Percentiles rank a stretch among this genome's conserved stretches.
phyloP scores from a whole-genome alignment of 805 yeast species.

The Komagataella pastoris region DNA sequence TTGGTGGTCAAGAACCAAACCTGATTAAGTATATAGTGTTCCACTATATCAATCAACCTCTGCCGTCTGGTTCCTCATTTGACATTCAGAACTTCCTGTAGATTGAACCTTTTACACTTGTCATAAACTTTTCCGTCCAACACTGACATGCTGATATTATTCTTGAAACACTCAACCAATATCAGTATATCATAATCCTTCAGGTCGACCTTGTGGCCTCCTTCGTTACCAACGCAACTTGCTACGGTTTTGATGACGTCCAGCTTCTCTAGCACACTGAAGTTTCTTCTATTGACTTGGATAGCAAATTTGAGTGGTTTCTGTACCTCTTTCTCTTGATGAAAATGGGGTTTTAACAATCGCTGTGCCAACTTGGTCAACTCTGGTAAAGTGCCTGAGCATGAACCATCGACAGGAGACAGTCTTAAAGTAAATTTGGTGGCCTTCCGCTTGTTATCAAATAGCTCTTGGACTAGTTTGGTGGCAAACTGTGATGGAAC shows the following conservation, averaged over 20 bases:
- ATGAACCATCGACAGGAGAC: constrained; percentile 69
- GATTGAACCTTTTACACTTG: constrained; percentile 52
- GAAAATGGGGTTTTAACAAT: constrained; percentile 62
- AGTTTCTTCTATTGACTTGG: constrained; percentile 67
- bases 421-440: constrained; percentile 69
- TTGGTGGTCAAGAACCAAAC: not conserved
- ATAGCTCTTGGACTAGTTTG: constrained; percentile 47
- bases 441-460: constrained; percentile 34
- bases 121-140: constrained; percentile 43
- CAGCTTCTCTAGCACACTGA: constrained; percentile 55
- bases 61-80: not conserved
- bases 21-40: not conserved
- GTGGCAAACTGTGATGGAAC: constrained; percentile 64
- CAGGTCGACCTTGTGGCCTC: constrained; percentile 69
- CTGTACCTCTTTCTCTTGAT: constrained; percentile 22
- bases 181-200: constrained; percentile 68
- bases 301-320: constrained; percentile 55
- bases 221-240: constrained; percentile 50
- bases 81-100: constrained; percentile 53
- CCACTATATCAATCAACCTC: not conserved
- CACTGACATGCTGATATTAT: constrained; percentile 78
- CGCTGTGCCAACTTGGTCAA: constrained; percentile 41
- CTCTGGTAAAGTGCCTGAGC: constrained; percentile 59
- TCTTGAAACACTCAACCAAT: constrained; percentile 80
- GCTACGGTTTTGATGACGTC: constrained; percentile 69